phyloP scores from a whole-genome alignment of 164 flowering plant genomes.

The Taxillus chinensis region DNA sequence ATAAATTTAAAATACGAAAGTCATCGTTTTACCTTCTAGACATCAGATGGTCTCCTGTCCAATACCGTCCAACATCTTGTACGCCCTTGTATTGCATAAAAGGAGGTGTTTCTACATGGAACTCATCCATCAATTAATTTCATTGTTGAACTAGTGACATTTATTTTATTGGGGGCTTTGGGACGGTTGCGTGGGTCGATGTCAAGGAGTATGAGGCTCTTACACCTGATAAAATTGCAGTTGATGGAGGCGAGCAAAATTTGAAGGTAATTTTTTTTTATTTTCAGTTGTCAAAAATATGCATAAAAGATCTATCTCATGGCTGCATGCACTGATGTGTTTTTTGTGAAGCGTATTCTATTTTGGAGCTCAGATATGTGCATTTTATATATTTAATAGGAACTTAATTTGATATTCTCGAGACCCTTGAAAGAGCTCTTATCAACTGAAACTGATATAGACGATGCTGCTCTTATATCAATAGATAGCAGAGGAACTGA shows the following conservation, averaged over 20 bases:
- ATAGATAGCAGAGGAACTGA: constrained; percentile 93
- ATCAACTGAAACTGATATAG: constrained; percentile 71
- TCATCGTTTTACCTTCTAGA: too few relatives aligned
- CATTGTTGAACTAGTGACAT: constrained; percentile 56
- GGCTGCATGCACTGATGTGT: not conserved
- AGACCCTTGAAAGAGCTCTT: constrained; percentile 78
- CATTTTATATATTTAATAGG: constrained; percentile 26
- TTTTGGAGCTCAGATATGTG: not conserved
- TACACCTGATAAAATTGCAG: constrained; percentile 90
- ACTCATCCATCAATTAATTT: not conserved
- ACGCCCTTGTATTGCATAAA: too few relatives aligned
- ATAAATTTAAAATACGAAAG: too few relatives aligned
- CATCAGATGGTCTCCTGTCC: too few relatives aligned
- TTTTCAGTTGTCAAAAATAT: not conserved
- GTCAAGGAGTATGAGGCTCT: constrained; percentile 83
- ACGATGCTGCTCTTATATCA: constrained; percentile 95
- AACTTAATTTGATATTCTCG: constrained; percentile 85
- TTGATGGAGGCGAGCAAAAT: constrained; percentile 89
- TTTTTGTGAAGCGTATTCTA: too few relatives aligned
- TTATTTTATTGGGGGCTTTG: constrained; percentile 97
- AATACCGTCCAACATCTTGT: too few relatives aligned
- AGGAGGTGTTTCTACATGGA: not conserved
- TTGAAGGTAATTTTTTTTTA: constrained; percentile 49
- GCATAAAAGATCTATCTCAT: not conserved
- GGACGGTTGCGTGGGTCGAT: constrained; percentile 99